Evolutionary conservation across 2,329 filamentous ascomycete species (phyloP).

Genomic region (Penicillium sp.): DNA sequence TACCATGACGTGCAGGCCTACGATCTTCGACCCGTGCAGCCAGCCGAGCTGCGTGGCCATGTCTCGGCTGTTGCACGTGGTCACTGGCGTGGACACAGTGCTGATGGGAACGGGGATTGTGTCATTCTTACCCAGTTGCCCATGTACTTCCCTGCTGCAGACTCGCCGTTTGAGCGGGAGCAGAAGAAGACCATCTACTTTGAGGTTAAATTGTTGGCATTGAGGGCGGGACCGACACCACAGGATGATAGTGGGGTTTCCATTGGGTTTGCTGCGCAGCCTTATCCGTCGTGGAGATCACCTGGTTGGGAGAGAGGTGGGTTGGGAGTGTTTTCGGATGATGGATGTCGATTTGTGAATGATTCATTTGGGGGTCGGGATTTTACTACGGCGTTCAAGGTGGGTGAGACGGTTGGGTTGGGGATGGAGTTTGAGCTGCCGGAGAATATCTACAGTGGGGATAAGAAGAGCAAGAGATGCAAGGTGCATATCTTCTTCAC

Average conservation of each 20-base stretch:
- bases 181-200: conserved; percentile 59
- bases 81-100: conserved; percentile 49
- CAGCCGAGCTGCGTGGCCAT: conserved; percentile 44
- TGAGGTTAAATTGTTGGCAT: conserved; percentile 53
- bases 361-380: conserved; percentile 60
- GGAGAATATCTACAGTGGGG: conserved; percentile 36
- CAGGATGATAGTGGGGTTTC: conserved; percentile 53
- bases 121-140: conserved; percentile 56
- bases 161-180: conserved; percentile 51
- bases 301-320: conserved; percentile 65
- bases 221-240: conserved; percentile 36
- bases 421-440: conserved; percentile 56
- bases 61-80: conserved; percentile 38
- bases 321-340: conserved; percentile 62
- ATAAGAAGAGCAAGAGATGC: conserved; percentile 28
- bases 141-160: conserved; percentile 54
- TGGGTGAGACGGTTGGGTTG: conserved; percentile 58
- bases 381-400: conserved; percentile 55
- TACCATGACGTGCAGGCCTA: conserved; percentile 45
- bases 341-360: conserved; percentile 63
- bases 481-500: conserved; percentile 61
- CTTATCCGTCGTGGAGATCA: conserved; percentile 62
- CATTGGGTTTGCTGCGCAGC: conserved; percentile 60
- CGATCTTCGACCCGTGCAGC: conserved; percentile 48
- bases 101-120: conserved; percentile 49